Conservation (phyloP, 2,329 filamentous ascomycete genomes). For the Fusarium oligoseptatum region DNA sequence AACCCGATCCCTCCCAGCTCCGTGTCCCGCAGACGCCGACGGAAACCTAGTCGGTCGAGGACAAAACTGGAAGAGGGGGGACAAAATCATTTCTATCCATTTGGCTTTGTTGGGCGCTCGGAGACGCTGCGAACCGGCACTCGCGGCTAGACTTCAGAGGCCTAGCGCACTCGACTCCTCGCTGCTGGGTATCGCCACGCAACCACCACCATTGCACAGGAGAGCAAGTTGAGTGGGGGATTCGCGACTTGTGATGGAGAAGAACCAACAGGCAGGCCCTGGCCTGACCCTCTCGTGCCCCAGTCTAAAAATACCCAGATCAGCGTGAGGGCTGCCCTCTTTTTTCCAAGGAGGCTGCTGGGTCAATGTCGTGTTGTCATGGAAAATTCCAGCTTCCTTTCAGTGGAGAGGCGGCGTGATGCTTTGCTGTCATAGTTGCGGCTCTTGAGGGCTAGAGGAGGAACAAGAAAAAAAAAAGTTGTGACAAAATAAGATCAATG, state of each 20-base stretch:
- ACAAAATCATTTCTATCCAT: background rate
- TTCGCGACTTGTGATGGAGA: slow-evolving; percentile 37
- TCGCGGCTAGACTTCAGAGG: slow-evolving; percentile 27
- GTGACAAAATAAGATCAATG: slow-evolving; percentile 18
- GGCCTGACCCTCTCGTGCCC: slow-evolving; percentile 25
- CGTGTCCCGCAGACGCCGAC: background rate
- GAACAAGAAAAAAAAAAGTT: background rate
- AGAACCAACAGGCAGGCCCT: slow-evolving; percentile 24
- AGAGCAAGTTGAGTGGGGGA: slow-evolving; percentile 28
- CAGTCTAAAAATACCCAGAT: slow-evolving; percentile 47
- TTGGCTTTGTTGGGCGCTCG: slow-evolving; percentile 8
- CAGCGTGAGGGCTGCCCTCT: slow-evolving; percentile 14
- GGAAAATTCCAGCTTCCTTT: slow-evolving; percentile 26
- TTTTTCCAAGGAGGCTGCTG: slow-evolving; percentile 28
- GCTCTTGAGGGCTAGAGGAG: background rate
- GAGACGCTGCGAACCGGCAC: slow-evolving; percentile 23
- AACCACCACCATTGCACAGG: slow-evolving; percentile 25
- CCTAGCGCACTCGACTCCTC: slow-evolving; percentile 27
- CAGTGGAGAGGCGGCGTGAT: background rate
- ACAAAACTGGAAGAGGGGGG: slow-evolving; percentile 1
- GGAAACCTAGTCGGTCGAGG: background rate
- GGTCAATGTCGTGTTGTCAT: slow-evolving; percentile 21
- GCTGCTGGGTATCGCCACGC: slow-evolving; percentile 38
- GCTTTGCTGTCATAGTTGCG: slow-evolving; percentile 19
- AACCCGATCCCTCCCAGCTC: background rate